Evolutionary conservation across 116 monocot species (phyloP).

Genomic region (Iris pallida): DNA sequence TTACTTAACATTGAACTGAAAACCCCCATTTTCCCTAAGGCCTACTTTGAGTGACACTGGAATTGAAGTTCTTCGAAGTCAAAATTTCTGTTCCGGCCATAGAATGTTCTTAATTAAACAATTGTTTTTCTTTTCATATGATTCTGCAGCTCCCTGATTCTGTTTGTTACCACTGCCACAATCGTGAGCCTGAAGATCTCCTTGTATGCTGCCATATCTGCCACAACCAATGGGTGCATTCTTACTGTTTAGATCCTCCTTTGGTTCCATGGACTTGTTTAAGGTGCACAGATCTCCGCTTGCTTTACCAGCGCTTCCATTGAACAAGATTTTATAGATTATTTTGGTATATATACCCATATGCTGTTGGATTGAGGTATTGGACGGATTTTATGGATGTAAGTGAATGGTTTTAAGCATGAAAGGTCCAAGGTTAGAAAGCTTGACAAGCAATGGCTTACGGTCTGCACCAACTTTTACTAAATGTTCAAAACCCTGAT

Average conservation of each 20-base stretch:
- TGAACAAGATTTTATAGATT: constrained; percentile 9
- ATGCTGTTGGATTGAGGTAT: too few relatives aligned
- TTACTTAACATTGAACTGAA: neutral
- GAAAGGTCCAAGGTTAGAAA: too few relatives aligned
- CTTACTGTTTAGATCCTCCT: constrained; percentile 92
- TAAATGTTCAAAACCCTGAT: too few relatives aligned
- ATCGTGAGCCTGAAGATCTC: constrained; percentile 70
- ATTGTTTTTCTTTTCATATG: constrained; percentile 3
- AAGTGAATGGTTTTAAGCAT: too few relatives aligned
- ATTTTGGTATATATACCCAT: neutral
- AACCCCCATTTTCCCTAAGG: neutral
- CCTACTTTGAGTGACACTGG: neutral
- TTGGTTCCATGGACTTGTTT: constrained; percentile 86
- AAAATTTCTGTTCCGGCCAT: neutral
- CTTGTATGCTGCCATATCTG: constrained; percentile 73
- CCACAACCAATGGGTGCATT: constrained; percentile 60
- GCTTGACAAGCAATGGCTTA: too few relatives aligned
- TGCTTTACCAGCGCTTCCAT: constrained; percentile 62
- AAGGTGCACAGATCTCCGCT: constrained; percentile 74
- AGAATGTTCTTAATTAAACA: neutral
- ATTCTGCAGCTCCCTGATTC: constrained; percentile 23
- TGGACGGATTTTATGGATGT: too few relatives aligned
- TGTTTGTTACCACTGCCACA: constrained; percentile 57
- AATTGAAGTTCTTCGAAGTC: neutral
- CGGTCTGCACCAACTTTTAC: too few relatives aligned